phyloP scores from a whole-genome alignment of 2,329 filamentous ascomycete species.

The Madurella mycetomatis region DNA sequence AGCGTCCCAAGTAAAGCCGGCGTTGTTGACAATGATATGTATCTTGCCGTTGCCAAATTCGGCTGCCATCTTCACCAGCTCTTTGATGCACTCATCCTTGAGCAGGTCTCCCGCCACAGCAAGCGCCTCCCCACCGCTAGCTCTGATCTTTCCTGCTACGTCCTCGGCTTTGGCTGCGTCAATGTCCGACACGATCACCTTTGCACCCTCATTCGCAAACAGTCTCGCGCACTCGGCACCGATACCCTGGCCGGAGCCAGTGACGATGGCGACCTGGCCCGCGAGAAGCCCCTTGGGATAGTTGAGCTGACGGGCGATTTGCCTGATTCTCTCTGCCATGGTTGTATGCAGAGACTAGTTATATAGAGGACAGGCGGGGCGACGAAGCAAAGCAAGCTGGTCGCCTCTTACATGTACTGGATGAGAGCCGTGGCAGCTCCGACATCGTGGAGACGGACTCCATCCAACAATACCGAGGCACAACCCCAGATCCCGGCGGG shows the following conservation, averaged over 20 bases:
- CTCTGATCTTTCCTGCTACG: constrained; percentile 67
- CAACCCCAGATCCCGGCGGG: background rate
- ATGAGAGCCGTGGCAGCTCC: background rate
- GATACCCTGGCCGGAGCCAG: constrained; percentile 81
- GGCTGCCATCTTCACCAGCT: constrained; percentile 69
- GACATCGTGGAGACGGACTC: too few species aligned
- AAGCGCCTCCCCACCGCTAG: constrained; percentile 61
- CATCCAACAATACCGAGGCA: constrained; percentile 9
- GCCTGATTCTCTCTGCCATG: constrained; percentile 59
- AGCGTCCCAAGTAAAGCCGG: constrained; percentile 88
- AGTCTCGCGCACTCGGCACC: constrained; percentile 77
- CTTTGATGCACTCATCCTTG: constrained; percentile 63
- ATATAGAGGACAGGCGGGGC: background rate
- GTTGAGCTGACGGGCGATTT: constrained; percentile 75
- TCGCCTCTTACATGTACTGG: background rate
- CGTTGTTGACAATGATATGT: constrained; percentile 88
- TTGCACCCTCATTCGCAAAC: constrained; percentile 84
- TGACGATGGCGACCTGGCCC: constrained; percentile 82
- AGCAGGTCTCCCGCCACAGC: constrained; percentile 74
- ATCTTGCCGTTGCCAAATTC: constrained; percentile 84
- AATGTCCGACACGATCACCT: constrained; percentile 79
- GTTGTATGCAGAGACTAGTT: constrained; percentile 3
- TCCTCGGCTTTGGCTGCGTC: constrained; percentile 67
- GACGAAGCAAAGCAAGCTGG: too few species aligned
- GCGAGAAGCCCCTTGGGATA: constrained; percentile 74